A percentile compares a stretch with the other conserved stretches of the same genome.
These are phyloP conservation scores for Leccinum ponderosum DNA, from an alignment of 1,284 basidiomycete species.

Conservation along the genomic window DNA sequence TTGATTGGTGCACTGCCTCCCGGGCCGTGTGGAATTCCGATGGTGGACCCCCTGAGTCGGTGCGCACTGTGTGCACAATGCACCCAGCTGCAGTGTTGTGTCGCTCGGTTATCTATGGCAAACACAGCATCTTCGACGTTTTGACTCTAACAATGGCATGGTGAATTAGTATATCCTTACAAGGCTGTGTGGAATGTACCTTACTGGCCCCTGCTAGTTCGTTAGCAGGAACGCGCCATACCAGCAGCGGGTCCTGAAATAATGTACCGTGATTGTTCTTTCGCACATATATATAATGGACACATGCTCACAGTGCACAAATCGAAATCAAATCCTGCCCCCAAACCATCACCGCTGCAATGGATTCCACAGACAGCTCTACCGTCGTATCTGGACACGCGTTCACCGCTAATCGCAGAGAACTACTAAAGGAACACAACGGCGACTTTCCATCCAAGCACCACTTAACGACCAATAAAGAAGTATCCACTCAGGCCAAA, in stretches of 20 bases:
- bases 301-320: neutral
- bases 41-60: neutral
- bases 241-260: neutral
- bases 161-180: neutral
- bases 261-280: neutral
- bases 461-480: neutral
- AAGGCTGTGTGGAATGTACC: neutral
- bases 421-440: constrained; percentile 16
- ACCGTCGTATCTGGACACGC: constrained; percentile 39
- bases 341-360: neutral
- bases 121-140: neutral
- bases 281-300: neutral
- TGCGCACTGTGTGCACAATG: neutral
- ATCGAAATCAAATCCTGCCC: neutral
- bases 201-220: neutral
- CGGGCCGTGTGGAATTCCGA: neutral
- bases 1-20: constrained; percentile 7
- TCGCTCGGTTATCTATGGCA: neutral
- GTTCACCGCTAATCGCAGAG: constrained; percentile 25
- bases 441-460: constrained; percentile 21
- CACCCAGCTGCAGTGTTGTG: neutral
- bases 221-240: neutral
- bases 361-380: constrained; percentile 29
- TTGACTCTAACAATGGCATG: neutral
- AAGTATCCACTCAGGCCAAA: constrained; percentile 1